Base-by-base conservation (phyloP, 208 protist genomes). In the Acanthamoeba royreba region DNA sequence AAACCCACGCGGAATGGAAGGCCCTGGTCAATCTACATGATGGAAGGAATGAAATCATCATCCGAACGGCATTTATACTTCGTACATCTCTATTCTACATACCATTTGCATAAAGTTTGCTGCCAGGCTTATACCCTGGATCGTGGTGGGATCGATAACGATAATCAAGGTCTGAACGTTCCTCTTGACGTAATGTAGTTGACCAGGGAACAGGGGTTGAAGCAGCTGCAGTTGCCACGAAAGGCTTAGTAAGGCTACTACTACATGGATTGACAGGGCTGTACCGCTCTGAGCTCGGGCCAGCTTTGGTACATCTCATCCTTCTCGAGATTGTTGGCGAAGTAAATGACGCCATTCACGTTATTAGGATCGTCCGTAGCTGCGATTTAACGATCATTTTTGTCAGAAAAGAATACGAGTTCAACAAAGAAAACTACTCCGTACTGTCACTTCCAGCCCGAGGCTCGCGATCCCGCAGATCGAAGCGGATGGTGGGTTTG, bases 261-360 rank as follows among this genome's bases (percentile, higher is more conserved):
- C n/a, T n/a, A n/a, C n/a, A n/a, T n/a, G n/a, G n/a, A n/a, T n/a
- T n/a, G n/a, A n/a, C n/a, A n/a, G n/a, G n/a, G n/a, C n/a, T 0
- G 7, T 87, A 87, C 77, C 25, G 49, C 38, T 22, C 43, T 0
- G 25, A 55, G 69, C 46, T 38, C 77, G 4, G 85, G 86, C 93
- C 93, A 97, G 33, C 61, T 28, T 15, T 15, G 5, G 93, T 98
- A 98, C 43, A 40, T 86, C 5, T 13, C 13, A 77, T 98, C 98
- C 1, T 63, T 94, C 94, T 98, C 97, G 22, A 99, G 46, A 85
- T 98, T 92, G 94, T 98, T 98, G 9, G 98, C 43, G 93, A 95
- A 98, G 13, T 96, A 19, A 7, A 98, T 92, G 25, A 55, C 45
- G 28, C 94, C 58, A 35, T 90, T 90, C 38, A 90, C 74, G 74